phyloP scores from a whole-genome alignment of 192 early-diverging fungal genomes.

The Podila horticola region DNA sequence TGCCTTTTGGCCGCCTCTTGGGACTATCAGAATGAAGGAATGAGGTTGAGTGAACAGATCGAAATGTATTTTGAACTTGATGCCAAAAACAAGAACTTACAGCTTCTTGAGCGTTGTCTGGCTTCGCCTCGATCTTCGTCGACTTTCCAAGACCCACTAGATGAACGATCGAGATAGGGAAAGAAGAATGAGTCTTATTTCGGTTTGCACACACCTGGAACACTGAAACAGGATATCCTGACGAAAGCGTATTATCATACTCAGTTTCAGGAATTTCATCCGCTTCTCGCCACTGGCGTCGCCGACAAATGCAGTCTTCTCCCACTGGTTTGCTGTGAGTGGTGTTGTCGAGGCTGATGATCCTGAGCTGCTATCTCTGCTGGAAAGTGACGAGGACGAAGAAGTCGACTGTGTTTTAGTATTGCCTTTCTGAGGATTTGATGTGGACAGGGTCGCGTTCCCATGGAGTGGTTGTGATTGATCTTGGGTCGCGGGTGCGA shows the following conservation, averaged over 20 bases:
- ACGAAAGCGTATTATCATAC: constrained; percentile 6
- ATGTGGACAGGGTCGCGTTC: neutral
- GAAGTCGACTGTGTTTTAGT: neutral
- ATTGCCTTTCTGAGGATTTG: neutral
- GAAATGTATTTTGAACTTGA: neutral
- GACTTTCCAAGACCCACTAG: constrained; percentile 39
- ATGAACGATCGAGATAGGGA: neutral
- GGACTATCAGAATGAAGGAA: neutral
- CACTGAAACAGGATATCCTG: neutral
- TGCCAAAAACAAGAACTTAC: neutral
- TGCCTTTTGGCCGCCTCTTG: constrained; percentile 23
- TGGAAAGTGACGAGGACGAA: neutral
- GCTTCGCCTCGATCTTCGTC: constrained; percentile 17
- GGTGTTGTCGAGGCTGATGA: neutral
- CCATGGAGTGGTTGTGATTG: neutral
- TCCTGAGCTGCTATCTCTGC: neutral
- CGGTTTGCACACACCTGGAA: neutral
- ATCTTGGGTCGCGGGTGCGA: constrained; percentile 9
- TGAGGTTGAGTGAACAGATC: neutral
- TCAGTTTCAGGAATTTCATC: constrained; percentile 29
- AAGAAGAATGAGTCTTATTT: neutral
- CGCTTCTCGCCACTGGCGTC: constrained; percentile 27
- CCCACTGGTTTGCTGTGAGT: constrained; percentile 31
- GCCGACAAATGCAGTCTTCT: constrained; percentile 31
- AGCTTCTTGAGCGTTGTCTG: constrained; percentile 23